Evolutionary conservation across 768 basidiomycete species (phyloP).

Genomic region (Lentinula guzmanii): DNA sequence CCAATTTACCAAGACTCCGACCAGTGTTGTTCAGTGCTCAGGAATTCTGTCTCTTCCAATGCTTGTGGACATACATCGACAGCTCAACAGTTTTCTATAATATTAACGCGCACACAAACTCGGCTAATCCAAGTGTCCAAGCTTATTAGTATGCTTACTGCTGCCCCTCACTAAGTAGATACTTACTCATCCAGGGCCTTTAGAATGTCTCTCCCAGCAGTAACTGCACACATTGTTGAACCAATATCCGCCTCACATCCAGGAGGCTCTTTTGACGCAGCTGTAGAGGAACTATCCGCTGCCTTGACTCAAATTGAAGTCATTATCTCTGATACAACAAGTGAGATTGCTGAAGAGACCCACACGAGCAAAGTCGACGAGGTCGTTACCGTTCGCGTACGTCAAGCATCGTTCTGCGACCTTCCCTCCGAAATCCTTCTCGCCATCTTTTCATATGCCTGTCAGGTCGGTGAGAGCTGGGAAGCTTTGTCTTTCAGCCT

Average conservation of each 20-base stretch:
- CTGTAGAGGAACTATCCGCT: neutral
- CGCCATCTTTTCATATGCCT: neutral
- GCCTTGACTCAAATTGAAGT: neutral
- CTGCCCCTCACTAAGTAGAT: neutral
- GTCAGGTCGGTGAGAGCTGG: neutral
- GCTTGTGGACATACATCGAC: neutral
- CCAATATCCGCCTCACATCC: neutral
- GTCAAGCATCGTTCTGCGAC: neutral
- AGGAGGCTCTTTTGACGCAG: neutral
- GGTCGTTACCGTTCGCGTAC: neutral
- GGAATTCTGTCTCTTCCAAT: too few relatives aligned
- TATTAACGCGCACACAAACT: neutral
- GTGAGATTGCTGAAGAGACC: neutral
- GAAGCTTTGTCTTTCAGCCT: neutral
- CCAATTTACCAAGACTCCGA: neutral
- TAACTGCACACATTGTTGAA: neutral
- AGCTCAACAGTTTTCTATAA: neutral
- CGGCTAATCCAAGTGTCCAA: neutral
- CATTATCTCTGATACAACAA: neutral
- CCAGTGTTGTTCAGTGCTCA: too few relatives aligned
- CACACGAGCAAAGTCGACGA: neutral
- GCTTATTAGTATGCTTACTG: neutral
- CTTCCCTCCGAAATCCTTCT: slow-evolving; percentile 1
- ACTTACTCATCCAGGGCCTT: neutral
- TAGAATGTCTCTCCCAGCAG: neutral